phyloP scores from a whole-genome alignment of 2,329 filamentous ascomycete genomes.

The Stemphylium vesicarium region DNA sequence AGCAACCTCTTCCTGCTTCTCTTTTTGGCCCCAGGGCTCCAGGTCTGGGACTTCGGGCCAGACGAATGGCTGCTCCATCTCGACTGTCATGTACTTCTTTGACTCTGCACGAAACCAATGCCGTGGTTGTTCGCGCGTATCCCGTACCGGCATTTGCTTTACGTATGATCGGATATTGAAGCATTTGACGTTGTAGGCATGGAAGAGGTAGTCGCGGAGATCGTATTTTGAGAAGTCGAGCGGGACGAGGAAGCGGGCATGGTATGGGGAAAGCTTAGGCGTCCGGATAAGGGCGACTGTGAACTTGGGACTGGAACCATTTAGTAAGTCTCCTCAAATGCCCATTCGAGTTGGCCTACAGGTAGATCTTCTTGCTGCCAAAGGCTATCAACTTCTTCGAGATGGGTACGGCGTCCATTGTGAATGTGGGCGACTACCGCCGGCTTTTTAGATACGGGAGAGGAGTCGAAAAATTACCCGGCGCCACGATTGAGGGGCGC shows the following conservation, averaged over 20 bases:
- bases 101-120: conserved; percentile 73
- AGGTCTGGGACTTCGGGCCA: conserved; percentile 76
- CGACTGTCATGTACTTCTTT: conserved; percentile 93
- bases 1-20: conserved; percentile 48
- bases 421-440: neutral
- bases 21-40: conserved; percentile 50
- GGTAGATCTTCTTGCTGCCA: conserved; percentile 55
- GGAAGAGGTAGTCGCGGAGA: conserved; percentile 90
- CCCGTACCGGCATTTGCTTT: conserved; percentile 69
- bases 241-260: conserved; percentile 89
- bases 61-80: conserved; percentile 84
- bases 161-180: conserved; percentile 78
- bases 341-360: conserved; percentile 46
- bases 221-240: conserved; percentile 96
- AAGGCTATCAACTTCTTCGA: conserved; percentile 45
- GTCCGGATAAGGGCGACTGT: conserved; percentile 79
- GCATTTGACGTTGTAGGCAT: conserved; percentile 78
- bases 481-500: neutral
- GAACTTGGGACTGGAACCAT: conserved; percentile 72
- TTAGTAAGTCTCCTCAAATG: conserved; percentile 13
- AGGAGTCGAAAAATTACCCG: neutral
- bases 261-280: conserved; percentile 73
- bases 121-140: conserved; percentile 56
- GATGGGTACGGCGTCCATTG: conserved; percentile 41
- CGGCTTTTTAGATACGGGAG: too few relatives aligned